Evolutionary conservation across 2,329 filamentous ascomycete genomes (phyloP), one percentile per base, ranked within the genome.

Genomic region (Knufia petricola): DNA sequence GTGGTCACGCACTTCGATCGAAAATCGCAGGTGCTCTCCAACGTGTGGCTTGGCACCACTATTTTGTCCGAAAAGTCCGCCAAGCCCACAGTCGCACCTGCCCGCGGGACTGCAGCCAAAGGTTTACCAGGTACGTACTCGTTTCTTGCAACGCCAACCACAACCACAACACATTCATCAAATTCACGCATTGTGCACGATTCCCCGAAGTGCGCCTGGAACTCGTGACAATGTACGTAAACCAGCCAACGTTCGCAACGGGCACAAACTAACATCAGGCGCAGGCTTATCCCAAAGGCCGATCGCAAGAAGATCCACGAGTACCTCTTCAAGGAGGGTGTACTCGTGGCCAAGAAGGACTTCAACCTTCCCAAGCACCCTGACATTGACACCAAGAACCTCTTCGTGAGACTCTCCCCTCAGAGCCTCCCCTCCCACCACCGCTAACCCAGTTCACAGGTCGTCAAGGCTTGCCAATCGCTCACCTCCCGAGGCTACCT

Each of bases 251-350:
- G 13, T 19, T n/a, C 6, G 8, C 26, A 10, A 12, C 13, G 39
- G 21, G 37, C 30, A 41, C 6, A 28, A 2, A 26, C 30, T 37
- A n/a, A 42, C 10, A n/a, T 4, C 2, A 32, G 10, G 21, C 15
- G 10, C 62, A 89, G 85, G 92, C 85, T 98, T 80, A 98, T 98
- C 75, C 92, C 92, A 73, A 96, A 96, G 85, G 85, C 87, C 75
- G 92, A 98, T 79, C 89, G 94, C 79, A 98, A 98, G 87, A 87
- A 88, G 85, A 96, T 98, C 78, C 92, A 98, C 82, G 90, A 90
- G 85, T 94, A 90, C 85, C 87, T 98, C 81, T 94, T 95, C 84
- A 84, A 85, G 67, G 86, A 84, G 77, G 81, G 81, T 72, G 81
- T 84, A 58, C 87, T 96, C 78, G 90, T 96, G 72, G 92, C 92